These are phyloP conservation scores for Aspergillus sp. DNA, from an alignment of 2,329 filamentous ascomycete species.

Conservation along the genomic window DNA sequence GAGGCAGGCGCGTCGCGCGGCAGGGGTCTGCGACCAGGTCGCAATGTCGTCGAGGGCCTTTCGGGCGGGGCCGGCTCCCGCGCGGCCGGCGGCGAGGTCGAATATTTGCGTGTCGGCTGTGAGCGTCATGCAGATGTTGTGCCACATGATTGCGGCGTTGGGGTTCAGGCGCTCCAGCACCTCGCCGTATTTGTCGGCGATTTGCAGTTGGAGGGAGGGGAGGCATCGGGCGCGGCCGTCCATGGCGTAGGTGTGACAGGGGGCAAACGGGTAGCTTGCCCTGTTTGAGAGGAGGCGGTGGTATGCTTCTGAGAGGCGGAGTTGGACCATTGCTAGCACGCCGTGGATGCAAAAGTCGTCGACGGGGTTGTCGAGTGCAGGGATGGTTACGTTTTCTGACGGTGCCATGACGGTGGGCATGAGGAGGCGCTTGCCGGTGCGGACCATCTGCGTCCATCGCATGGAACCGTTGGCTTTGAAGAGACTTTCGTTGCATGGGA, in stretches of 20 bases:
- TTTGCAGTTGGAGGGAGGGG: constrained; percentile 38
- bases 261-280: constrained; percentile 46
- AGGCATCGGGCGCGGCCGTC: constrained; percentile 51
- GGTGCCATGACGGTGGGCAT: constrained; percentile 41
- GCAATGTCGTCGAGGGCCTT: constrained; percentile 57
- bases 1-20: constrained; percentile 55
- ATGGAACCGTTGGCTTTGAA: constrained; percentile 47
- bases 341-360: constrained; percentile 44
- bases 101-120: constrained; percentile 58
- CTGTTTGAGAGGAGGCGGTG: constrained; percentile 48
- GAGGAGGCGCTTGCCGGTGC: constrained; percentile 39
- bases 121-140: constrained; percentile 58
- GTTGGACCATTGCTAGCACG: constrained; percentile 45
- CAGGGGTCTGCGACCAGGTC: constrained; percentile 55
- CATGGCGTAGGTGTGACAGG: constrained; percentile 52
- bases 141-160: constrained; percentile 58
- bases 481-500: constrained; percentile 51
- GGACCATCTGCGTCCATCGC: constrained; percentile 44
- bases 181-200: constrained; percentile 44
- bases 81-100: constrained; percentile 56
- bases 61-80: constrained; percentile 52
- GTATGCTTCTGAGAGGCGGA: constrained; percentile 49
- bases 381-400: constrained; percentile 41
- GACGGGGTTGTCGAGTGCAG: constrained; percentile 36
- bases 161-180: constrained; percentile 50